These are phyloP conservation scores for Euryodendron excelsum DNA, from an alignment of 148 eudicot genomes.

Conservation along the genomic window DNA sequence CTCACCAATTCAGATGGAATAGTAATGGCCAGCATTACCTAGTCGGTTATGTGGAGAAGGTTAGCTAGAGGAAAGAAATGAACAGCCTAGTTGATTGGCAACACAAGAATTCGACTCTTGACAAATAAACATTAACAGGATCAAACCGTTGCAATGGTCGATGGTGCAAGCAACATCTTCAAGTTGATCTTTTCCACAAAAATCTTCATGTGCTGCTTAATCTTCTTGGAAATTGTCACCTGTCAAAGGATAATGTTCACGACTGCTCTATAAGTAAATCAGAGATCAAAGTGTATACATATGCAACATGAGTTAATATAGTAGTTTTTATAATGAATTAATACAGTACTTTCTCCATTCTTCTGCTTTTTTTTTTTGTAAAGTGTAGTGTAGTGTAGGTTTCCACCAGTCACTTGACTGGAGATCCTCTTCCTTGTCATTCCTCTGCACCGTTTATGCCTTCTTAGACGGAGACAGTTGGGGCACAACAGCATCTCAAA, in stretches of 20 bases:
- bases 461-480: background rate
- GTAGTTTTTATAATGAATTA: too few species aligned
- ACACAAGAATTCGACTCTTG: background rate
- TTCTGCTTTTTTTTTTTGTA: too few species aligned
- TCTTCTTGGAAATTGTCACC: slow-evolving; percentile 15
- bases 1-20: background rate
- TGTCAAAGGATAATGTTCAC: slow-evolving; percentile 1
- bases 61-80: background rate
- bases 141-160: slow-evolving; percentile 28
- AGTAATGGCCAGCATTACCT: background rate
- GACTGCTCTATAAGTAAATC: background rate
- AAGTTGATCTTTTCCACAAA: slow-evolving; percentile 21
- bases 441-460: background rate
- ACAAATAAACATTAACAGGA: background rate
- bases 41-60: background rate
- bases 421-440: background rate
- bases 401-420: too few species aligned
- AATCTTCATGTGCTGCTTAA: slow-evolving; percentile 6
- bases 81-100: background rate
- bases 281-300: background rate
- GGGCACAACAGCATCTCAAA: too few species aligned
- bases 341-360: background rate
- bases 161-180: slow-evolving; percentile 28
- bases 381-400: too few species aligned
- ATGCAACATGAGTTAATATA: background rate